Evolutionary conservation across 2,329 filamentous ascomycete species (phyloP).

Genomic region (Trichoderma atroviride): DNA sequence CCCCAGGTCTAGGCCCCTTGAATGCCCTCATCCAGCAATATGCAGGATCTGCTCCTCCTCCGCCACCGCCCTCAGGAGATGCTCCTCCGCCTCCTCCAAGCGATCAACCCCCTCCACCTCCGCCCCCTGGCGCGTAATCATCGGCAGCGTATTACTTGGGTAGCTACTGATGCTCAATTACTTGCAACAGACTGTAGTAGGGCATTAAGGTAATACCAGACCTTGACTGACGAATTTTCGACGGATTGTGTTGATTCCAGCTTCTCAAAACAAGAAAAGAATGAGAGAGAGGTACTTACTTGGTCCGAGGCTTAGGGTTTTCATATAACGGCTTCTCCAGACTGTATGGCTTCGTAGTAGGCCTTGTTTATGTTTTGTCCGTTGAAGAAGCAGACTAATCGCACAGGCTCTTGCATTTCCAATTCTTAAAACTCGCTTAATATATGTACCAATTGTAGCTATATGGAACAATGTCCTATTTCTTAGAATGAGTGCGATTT

Average conservation of each 20-base stretch:
- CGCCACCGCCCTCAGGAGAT: constrained; percentile 59
- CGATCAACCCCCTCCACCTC: constrained; percentile 51
- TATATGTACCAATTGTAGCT: constrained; percentile 25
- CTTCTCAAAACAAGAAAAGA: not conserved
- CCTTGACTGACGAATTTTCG: constrained; percentile 8
- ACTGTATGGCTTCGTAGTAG: constrained; percentile 7
- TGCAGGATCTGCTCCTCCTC: constrained; percentile 56
- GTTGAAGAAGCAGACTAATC: constrained; percentile 26
- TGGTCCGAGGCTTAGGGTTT: constrained; percentile 1
- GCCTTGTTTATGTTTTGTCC: constrained; percentile 8
- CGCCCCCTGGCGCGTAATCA: constrained; percentile 57
- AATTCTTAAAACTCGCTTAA: not conserved
- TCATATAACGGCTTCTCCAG: not conserved
- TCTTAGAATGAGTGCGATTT: not conserved
- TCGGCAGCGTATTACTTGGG: not conserved
- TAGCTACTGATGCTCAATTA: not conserved
- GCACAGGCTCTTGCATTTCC: constrained; percentile 20
- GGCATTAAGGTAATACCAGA: constrained; percentile 3
- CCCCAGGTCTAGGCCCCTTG: constrained; percentile 60
- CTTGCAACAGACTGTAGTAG: constrained; percentile 20
- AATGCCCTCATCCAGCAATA: constrained; percentile 71
- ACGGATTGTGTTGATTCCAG: constrained; percentile 2
- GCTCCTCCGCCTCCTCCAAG: constrained; percentile 59
- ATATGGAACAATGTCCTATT: constrained; percentile 4
- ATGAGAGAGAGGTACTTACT: not conserved